Percentiles rank a stretch among this genome's conserved stretches.
phyloP scores from a whole-genome alignment of 768 basidiomycete genomes.

The Phylloporus arenicola region DNA sequence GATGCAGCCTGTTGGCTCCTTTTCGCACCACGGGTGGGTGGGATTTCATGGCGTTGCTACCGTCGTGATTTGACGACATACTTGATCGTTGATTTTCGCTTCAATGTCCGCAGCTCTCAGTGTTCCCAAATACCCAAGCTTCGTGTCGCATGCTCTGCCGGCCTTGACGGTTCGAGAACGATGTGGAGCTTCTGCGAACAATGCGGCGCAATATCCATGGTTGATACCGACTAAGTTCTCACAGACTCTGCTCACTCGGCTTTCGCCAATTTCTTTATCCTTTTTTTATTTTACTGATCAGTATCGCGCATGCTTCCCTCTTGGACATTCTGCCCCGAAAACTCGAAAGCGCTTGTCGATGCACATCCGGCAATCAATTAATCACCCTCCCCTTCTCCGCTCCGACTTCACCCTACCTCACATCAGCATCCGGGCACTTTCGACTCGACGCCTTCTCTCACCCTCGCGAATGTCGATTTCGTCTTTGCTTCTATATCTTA shows the following conservation, averaged over 20 bases:
- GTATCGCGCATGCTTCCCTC: conserved; percentile 22
- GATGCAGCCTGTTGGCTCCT: conserved; percentile 56
- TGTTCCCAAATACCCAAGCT: conserved; percentile 83
- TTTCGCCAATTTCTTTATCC: conserved; percentile 19
- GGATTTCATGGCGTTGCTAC: background rate
- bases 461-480: conserved; percentile 15
- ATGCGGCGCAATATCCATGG: conserved; percentile 86
- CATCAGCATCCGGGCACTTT: conserved; percentile 13
- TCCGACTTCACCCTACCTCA: conserved; percentile 10
- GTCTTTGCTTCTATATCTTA: conserved; percentile 14
- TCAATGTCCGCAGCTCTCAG: conserved; percentile 39
- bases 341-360: conserved; percentile 21
- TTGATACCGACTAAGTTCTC: conserved; percentile 58
- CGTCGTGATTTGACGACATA: conserved; percentile 11
- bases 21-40: conserved; percentile 71
- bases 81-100: conserved; percentile 7
- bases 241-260: conserved; percentile 2
- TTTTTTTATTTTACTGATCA: conserved; percentile 30
- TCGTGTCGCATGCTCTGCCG: conserved; percentile 69
- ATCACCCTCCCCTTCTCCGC: conserved; percentile 1
- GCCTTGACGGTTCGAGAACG: conserved; percentile 58
- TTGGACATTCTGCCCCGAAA: conserved; percentile 22
- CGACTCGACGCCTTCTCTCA: conserved; percentile 21
- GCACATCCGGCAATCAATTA: conserved; percentile 21
- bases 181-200: conserved; percentile 90